A percentile compares a stretch with the other conserved stretches of the same genome.
phyloP scores from a whole-genome alignment of 768 basidiomycete species.

The Boletus rubescentipes region DNA sequence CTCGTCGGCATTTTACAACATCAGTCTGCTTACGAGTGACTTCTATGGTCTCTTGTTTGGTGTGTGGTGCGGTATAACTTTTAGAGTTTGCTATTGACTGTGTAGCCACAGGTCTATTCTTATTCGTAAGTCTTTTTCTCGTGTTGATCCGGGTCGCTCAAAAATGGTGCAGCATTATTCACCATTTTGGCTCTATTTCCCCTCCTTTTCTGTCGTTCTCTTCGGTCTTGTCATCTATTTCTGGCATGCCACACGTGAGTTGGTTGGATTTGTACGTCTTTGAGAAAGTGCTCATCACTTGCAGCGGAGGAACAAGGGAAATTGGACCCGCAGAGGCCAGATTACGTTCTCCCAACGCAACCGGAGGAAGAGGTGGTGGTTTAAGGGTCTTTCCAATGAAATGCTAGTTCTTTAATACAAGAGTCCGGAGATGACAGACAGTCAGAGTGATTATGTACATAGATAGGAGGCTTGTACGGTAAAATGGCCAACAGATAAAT shows the following conservation, averaged over 20 bases:
- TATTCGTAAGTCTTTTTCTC: constrained; percentile 42
- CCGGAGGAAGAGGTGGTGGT: constrained; percentile 15
- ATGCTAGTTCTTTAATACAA: neutral
- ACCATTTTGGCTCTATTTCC: constrained; percentile 90
- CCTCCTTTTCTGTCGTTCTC: constrained; percentile 70
- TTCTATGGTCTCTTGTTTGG: constrained; percentile 85
- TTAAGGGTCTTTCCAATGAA: constrained; percentile 8
- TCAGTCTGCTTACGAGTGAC: constrained; percentile 83
- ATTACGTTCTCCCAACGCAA: constrained; percentile 45
- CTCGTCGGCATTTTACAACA: constrained; percentile 83
- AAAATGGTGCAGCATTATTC: constrained; percentile 56
- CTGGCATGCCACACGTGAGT: constrained; percentile 81
- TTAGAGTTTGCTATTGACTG: constrained; percentile 7
- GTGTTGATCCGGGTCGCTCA: constrained; percentile 1
- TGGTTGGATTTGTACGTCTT: neutral
- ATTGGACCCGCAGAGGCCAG: constrained; percentile 55
- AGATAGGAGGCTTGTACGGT: neutral
- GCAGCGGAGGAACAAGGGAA: constrained; percentile 75
- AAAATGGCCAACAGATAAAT: neutral
- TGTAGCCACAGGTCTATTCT: constrained; percentile 42
- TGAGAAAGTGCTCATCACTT: constrained; percentile 9
- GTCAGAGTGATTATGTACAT: neutral
- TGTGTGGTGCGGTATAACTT: constrained; percentile 6
- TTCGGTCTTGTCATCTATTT: constrained; percentile 79
- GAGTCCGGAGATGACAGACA: neutral